Conservation (phyloP, 2,329 filamentous ascomycete species). For the Colletotrichum sp. region DNA sequence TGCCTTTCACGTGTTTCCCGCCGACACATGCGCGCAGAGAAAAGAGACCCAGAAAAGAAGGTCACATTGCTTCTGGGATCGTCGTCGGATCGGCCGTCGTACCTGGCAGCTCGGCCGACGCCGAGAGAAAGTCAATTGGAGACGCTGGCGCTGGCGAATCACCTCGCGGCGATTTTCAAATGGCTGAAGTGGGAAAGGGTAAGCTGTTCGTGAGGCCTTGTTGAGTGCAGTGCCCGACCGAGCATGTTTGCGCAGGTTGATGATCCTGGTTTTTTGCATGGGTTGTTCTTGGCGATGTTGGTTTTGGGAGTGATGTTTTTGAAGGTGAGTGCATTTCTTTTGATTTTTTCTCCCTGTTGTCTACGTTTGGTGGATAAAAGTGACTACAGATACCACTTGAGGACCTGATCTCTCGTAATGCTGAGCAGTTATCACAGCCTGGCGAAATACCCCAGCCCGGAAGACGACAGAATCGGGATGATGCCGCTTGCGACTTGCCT, state of each 20-base stretch:
- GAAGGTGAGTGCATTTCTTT: not conserved
- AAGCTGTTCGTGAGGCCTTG: not conserved
- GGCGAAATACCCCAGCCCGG: not conserved
- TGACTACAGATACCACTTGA: not conserved
- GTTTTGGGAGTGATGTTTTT: no score
- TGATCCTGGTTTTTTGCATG: not conserved
- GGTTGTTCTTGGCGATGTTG: not conserved
- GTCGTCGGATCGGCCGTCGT: not conserved
- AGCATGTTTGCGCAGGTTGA: slow-evolving; percentile 12
- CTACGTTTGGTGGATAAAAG: not conserved
- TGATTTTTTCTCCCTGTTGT: not conserved
- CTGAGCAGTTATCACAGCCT: not conserved
- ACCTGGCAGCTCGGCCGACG: not conserved
- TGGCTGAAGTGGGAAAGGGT: not conserved
- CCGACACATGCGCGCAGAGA: not conserved
- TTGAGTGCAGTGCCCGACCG: not conserved
- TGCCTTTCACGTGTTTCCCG: not conserved
- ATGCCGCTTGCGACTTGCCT: slow-evolving; percentile 4
- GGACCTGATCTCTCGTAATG: not conserved
- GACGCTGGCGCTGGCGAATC: not conserved
- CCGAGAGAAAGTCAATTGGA: not conserved
- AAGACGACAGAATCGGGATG: not conserved
- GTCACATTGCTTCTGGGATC: slow-evolving; percentile 12
- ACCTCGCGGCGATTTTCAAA: not conserved
- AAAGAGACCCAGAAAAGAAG: not conserved